Base-by-base conservation (phyloP, 371 early-diverging fungal species). In the Gilbertella persicaria region DNA sequence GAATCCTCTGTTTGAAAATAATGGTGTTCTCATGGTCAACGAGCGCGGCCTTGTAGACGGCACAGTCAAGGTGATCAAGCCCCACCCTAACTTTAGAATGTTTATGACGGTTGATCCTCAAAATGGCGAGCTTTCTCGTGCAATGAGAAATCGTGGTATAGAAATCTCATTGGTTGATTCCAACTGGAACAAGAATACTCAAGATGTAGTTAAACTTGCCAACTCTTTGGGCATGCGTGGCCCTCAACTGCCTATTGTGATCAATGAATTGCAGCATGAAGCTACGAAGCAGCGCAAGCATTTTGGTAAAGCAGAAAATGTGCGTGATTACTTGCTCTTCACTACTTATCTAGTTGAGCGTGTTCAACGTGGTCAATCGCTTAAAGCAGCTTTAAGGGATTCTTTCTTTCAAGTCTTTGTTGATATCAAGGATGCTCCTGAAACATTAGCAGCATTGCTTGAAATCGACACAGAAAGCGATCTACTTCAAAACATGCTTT, bases 31-130 rank as follows among this genome's bases (percentile, higher is more conserved):
- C 30, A 85, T 92, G 72, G 84, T 98, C 12, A 95, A 90, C 63
- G 99, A 98, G 60, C 83, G 93, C 14, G 96, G 97, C 19, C 60
- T 93, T 45, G 87, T 91, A 4, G 84, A 91, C 58, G 94, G 92
- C 16, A 78, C 85, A 28, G 84, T 94, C 40, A 83, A 89, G 49
- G 79, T 89, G 12, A 85, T 99, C 42, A 82, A 74, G 28, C 96
- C 99, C 4, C 99, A 99, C 64, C 83, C 86, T 26, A 87, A 96
- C 60, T 99, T 99, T 82, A 86, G 99, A 37, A 84, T 99, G 58
- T 96, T 99, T 70, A 93, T 99, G 87, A 96, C 99, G 0, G 93
- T 99, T 44, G 98, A 99, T 71, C 95, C 98, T 10, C 80, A 76
- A 40, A 81, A 88, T 51, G 97, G 99, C 17, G 97, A 98, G 63